Percentiles rank a stretch among this genome's conserved stretches.
phyloP scores from a whole-genome alignment of 2,329 filamentous ascomycete genomes.

The Ceratocystis diversiconidia region DNA sequence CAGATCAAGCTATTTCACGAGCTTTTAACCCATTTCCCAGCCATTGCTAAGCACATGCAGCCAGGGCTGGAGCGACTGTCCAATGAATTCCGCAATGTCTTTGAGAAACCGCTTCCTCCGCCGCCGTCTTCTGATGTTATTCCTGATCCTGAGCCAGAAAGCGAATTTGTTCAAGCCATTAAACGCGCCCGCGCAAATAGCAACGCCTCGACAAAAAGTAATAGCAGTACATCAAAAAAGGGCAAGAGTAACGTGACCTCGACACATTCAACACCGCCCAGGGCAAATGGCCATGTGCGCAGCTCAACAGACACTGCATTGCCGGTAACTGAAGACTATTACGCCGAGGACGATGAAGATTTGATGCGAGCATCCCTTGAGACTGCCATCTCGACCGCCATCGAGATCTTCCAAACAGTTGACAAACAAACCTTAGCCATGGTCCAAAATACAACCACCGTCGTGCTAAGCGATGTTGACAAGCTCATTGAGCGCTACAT shows the following conservation, averaged over 20 bases:
- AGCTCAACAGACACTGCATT: conserved; percentile 23
- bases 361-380: conserved; percentile 79
- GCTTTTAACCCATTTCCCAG: conserved; percentile 77
- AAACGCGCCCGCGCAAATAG: conserved; percentile 39
- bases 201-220: conserved; percentile 8
- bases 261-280: not conserved
- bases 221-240: conserved; percentile 22
- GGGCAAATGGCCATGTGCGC: not conserved
- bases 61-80: conserved; percentile 79
- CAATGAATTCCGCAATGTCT: conserved; percentile 70
- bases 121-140: conserved; percentile 16
- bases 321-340: conserved; percentile 49
- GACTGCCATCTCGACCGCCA: conserved; percentile 80
- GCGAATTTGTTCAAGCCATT: conserved; percentile 40
- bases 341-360: conserved; percentile 80
- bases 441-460: conserved; percentile 78
- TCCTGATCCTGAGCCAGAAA: conserved; percentile 46
- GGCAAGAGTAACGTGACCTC: conserved; percentile 24
- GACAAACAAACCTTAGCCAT: conserved; percentile 91
- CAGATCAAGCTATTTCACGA: conserved; percentile 85
- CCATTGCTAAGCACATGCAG: conserved; percentile 95
- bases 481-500: conserved; percentile 90
- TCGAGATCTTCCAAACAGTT: conserved; percentile 88
- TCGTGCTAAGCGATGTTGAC: conserved; percentile 85
- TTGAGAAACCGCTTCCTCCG: conserved; percentile 71